phyloP scores from a whole-genome alignment of 345 rosid species.

The Raphanus sativus region DNA sequence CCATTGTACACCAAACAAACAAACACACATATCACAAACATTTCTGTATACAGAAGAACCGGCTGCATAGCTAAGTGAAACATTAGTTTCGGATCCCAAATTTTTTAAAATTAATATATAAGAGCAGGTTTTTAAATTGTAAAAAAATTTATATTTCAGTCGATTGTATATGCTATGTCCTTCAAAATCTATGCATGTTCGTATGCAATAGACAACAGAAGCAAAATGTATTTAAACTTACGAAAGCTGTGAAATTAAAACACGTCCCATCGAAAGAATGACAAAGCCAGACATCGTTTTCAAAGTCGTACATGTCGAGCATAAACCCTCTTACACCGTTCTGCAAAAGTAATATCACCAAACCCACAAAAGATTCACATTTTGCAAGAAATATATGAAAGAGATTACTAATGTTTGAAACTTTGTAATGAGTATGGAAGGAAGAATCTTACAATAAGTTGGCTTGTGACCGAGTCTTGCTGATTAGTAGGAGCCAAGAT shows the following conservation, averaged over 20 bases:
- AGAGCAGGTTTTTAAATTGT: too few relatives aligned
- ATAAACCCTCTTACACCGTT: constrained; percentile 90
- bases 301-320: constrained; percentile 90
- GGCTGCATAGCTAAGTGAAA: too few relatives aligned
- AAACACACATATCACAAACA: background rate
- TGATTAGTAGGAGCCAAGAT: constrained; percentile 71
- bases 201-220: background rate
- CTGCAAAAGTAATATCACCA: constrained; percentile 39
- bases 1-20: background rate
- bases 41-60: background rate
- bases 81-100: background rate
- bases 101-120: too few relatives aligned
- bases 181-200: background rate
- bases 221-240: constrained; percentile 42
- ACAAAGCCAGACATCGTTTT: constrained; percentile 78
- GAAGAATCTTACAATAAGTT: constrained; percentile 57
- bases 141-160: too few relatives aligned
- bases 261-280: constrained; percentile 74
- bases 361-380: background rate
- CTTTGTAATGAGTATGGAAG: background rate
- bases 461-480: constrained; percentile 75
- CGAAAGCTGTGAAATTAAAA: constrained; percentile 75
- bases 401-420: background rate
- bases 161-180: background rate
- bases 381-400: background rate